A percentile compares a stretch with the other conserved stretches of the same genome.
phyloP scores from a whole-genome alignment of 495 filamentous ascomycete species.

The Acidiella bohemica region DNA sequence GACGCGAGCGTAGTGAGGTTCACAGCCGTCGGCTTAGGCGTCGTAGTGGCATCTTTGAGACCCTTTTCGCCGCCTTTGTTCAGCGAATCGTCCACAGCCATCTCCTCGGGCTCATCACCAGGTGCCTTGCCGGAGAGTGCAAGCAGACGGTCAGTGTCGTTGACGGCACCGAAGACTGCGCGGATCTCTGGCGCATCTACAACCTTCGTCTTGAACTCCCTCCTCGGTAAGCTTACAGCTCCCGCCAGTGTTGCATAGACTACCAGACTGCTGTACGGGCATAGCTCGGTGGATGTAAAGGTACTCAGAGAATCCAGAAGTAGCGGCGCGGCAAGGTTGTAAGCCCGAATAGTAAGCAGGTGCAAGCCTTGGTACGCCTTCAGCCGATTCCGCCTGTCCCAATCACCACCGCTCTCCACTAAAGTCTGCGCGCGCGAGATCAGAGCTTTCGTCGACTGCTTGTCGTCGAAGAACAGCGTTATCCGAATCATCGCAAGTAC shows the following conservation, averaged over 20 bases:
- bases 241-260: slow-evolving; percentile 93
- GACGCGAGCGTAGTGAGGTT: slow-evolving; percentile 61
- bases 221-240: slow-evolving; percentile 83
- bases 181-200: slow-evolving; percentile 96
- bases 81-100: slow-evolving; percentile 49
- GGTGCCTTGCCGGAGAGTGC: slow-evolving; percentile 64
- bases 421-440: slow-evolving; percentile 80
- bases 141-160: slow-evolving; percentile 71
- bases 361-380: slow-evolving; percentile 97
- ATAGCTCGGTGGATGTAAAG: slow-evolving; percentile 97
- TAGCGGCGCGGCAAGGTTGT: slow-evolving; percentile 77
- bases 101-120: slow-evolving; percentile 63
- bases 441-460: slow-evolving; percentile 78
- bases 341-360: slow-evolving; percentile 78
- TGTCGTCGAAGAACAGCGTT: slow-evolving; percentile 89
- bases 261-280: slow-evolving; percentile 85
- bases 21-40: slow-evolving; percentile 52
- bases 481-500: slow-evolving; percentile 92
- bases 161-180: slow-evolving; percentile 63
- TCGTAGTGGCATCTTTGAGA: slow-evolving; percentile 28
- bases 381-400: slow-evolving; percentile 92
- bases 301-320: slow-evolving; percentile 93
- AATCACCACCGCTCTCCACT: slow-evolving; percentile 89
- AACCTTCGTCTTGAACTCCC: slow-evolving; percentile 97
- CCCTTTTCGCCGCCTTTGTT: slow-evolving; percentile 25